Evolutionary conservation across 2,329 filamentous ascomycete genomes (phyloP), one percentile per base, ranked within the genome.

Genomic region (Falciphora oryzae): DNA sequence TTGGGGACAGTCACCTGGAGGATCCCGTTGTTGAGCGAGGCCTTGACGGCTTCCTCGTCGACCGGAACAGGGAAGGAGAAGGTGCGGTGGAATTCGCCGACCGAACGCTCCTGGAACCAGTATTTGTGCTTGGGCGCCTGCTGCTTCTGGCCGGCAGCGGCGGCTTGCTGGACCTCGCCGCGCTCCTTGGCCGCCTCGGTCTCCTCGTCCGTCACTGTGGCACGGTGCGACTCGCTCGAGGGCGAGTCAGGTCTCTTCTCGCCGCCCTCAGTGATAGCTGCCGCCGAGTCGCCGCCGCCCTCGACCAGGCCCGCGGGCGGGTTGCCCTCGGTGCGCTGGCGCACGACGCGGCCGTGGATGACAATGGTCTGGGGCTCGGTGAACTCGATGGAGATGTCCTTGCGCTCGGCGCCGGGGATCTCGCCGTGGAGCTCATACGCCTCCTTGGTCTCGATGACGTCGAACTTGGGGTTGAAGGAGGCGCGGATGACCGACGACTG

Each of bases 351-450:
- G 72, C 91, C 91, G 65, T 85, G 85, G 74, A 95, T 81, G 68
- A 86, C 82, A 58, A 94, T 79, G 22, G 89, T 93, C 78, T 91
- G 88, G 57, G 83, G 80, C 73, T 94, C 90, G 65, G 86, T 88
- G 81, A 93, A 94, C 73, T 94, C 90, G 73, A 94, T 90, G 73
- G 83, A 80, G 72, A 95, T 80, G 71, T 93, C 81, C 70, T 91
- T 86, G 78, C 91, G 90, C 67, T 85, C 84, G 70, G 93, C 81
- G 64, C 91, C 91, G 0, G 91, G 88, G 7, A 94, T 85, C 76
- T 94, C 91, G 71, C 91, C 91, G 71, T 93, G 86, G 27, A 94
- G 87, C 76, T 94, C 88, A 73, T 92, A 94, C 68, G 80, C 75
- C 7, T 85, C 77, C 66, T 83, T 83, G 16, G 83, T 85, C 79